Evolutionary conservation across 108 stramenopile genomes (phyloP), one percentile per base, ranked within the genome.

Genomic region (Skeletonema costatum): DNA sequence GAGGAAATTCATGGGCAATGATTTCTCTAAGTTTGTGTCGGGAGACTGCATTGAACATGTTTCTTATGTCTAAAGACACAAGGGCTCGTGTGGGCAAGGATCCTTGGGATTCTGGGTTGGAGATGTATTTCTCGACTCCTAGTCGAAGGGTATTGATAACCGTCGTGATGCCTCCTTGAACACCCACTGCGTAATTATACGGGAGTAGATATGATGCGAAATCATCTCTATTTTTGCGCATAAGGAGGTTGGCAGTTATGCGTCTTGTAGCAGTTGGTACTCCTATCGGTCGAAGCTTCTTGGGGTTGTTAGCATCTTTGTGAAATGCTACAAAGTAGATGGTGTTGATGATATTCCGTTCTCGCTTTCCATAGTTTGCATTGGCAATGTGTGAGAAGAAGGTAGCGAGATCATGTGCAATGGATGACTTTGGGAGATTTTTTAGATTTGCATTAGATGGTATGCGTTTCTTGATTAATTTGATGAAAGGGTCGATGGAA

Each of bases 31-130:
- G n/a, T n/a, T n/a, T n/a, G n/a, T n/a, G n/a, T n/a, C n/a, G n/a
- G n/a, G 73, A 74, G 5, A 64, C 19, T 8, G 41, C 65, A 25
- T 65, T 74, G 64, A 74, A 74, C 73, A 74, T 74, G 44, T 74
- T 74, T 31, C 29, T 3, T 4, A 74, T 42, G 46, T 74, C 73
- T 14, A 74, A 38, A 30, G 21, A 29, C 4, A 74, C 21, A 5
- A 71, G 59, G 7, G 56, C 53, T 33, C 56, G 4, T 21, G 68
- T 29, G 4, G 68, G 41, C 8, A 4, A 5, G 51, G 4, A 5
- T 4, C 9, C 9, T 6, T 21, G 25, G 4, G 4, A 6, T 9
- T 59, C 7, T 59, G 25, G 58, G 29, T 21, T 4, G 4, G 58
- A 8, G 29, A 59, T 59, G 9, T 59, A 59, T 30, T 59, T 59